Conservation (phyloP, 805 yeast genomes). For the Lachancea kluyveri region DNA sequence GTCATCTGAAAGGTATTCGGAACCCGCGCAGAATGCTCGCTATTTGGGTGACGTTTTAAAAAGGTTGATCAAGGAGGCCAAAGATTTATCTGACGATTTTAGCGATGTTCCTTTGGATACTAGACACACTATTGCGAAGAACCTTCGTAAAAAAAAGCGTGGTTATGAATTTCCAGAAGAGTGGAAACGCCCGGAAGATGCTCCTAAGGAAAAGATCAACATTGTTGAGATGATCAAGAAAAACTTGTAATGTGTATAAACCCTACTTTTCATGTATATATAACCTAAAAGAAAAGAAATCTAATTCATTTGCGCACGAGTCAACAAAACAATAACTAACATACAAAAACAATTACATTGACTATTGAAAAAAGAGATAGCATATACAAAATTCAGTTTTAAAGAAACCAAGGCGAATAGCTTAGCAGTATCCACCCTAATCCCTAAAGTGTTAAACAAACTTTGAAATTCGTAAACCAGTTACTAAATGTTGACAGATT, state of each 20-base stretch:
- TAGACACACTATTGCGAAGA: constrained; percentile 53
- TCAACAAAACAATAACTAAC: too few species aligned
- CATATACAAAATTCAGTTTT: too few species aligned
- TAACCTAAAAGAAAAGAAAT: too few species aligned
- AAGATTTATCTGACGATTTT: constrained; percentile 55
- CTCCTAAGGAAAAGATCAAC: constrained; percentile 40
- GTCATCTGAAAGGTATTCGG: constrained; percentile 57
- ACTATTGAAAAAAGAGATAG: too few species aligned
- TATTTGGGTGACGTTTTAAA: constrained; percentile 59
- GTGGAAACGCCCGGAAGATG: constrained; percentile 75
- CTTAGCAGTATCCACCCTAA: too few species aligned
- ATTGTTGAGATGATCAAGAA: constrained; percentile 13
- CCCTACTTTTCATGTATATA: too few species aligned
- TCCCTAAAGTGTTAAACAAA: too few species aligned
- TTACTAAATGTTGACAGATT: constrained; percentile 14
- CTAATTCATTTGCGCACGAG: too few species aligned
- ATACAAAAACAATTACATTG: too few species aligned
- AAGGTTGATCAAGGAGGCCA: constrained; percentile 57
- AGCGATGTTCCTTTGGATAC: constrained; percentile 77
- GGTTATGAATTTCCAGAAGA: constrained; percentile 60
- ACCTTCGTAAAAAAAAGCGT: constrained; percentile 35
- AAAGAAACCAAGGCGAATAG: too few species aligned
- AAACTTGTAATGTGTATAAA: constrained; percentile 6
- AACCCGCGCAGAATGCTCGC: constrained; percentile 83
- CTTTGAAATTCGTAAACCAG: background rate